A percentile compares a stretch with the other conserved stretches of the same genome.
Conservation (phyloP, 75 land plant genomes). For the Gnetum montanum region DNA sequence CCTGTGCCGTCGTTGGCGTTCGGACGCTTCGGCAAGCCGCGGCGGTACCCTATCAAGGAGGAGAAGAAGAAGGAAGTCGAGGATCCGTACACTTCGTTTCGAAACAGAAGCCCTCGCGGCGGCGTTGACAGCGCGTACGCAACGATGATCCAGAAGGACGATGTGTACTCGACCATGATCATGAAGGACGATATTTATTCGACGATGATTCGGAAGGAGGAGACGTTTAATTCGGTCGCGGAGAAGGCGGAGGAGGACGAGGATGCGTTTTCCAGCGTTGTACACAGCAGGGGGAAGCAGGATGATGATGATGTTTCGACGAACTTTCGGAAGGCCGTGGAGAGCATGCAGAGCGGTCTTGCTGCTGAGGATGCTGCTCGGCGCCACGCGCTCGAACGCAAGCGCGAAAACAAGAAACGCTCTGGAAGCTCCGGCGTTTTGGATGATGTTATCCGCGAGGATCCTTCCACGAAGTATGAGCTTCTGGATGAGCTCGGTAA, state of each 20-base stretch:
- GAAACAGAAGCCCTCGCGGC: constrained; percentile 1
- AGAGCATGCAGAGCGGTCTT: constrained; percentile 4
- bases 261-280: constrained; percentile 13
- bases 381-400: constrained; percentile 3
- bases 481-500: constrained; percentile 90
- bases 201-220: constrained; percentile 5
- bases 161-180: constrained; percentile 8
- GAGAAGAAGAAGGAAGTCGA: constrained; percentile 9
- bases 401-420: constrained; percentile 25
- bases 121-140: background rate
- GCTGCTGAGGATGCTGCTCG: constrained; percentile 17
- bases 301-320: constrained; percentile 13
- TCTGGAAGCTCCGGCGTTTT: constrained; percentile 72
- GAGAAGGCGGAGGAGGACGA: constrained; percentile 21
- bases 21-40: background rate
- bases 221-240: constrained; percentile 26
- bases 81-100: constrained; percentile 38
- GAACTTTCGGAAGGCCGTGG: constrained; percentile 33
- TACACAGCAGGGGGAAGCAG: constrained; percentile 10
- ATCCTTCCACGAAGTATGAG: constrained; percentile 89
- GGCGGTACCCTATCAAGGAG: background rate
- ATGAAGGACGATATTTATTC: constrained; percentile 5
- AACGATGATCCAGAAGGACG: constrained; percentile 5
- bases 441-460: constrained; percentile 73
- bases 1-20: constrained; percentile 10